Evolutionary conservation across 2,329 filamentous ascomycete genomes (phyloP).

Genomic region (Bipolaris cookei): DNA sequence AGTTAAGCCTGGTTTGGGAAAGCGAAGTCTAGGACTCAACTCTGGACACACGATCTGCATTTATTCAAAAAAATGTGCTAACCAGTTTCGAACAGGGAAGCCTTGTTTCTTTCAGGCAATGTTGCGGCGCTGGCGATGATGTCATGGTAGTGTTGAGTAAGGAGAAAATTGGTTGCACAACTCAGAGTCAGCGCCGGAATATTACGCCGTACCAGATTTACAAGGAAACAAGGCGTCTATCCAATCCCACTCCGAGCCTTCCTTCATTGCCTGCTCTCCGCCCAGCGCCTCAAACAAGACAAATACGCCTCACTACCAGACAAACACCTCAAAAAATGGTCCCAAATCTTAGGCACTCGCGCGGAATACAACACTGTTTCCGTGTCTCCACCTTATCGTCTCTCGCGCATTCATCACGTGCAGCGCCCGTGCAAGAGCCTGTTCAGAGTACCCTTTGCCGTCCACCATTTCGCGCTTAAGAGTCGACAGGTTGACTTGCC

Average conservation of each 20-base stretch:
- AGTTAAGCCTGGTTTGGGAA: background rate
- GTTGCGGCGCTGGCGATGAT: background rate
- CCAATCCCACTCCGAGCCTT: too few species aligned
- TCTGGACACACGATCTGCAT: background rate
- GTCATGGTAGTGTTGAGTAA: background rate
- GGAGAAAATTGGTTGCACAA: background rate
- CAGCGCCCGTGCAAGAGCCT: conserved; percentile 81
- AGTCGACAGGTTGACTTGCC: conserved; percentile 89
- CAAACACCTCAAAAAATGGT: too few species aligned
- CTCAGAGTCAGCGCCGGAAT: background rate
- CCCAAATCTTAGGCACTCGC: conserved; percentile 22
- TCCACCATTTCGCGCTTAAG: conserved; percentile 90
- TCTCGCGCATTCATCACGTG: conserved; percentile 87
- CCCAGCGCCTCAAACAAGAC: background rate
- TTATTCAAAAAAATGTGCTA: background rate
- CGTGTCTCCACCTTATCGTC: conserved; percentile 80
- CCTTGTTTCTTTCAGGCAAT: background rate
- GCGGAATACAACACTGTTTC: conserved; percentile 47
- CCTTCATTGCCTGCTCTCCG: background rate
- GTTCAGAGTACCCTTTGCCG: conserved; percentile 86
- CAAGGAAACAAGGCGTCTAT: background rate
- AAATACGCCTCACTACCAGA: too few species aligned
- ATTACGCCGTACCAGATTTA: background rate
- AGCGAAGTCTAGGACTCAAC: background rate
- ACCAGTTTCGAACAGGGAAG: background rate